Conservation (phyloP, 1,139 yeast genomes). For the Kluyveromyces marxianus region DNA sequence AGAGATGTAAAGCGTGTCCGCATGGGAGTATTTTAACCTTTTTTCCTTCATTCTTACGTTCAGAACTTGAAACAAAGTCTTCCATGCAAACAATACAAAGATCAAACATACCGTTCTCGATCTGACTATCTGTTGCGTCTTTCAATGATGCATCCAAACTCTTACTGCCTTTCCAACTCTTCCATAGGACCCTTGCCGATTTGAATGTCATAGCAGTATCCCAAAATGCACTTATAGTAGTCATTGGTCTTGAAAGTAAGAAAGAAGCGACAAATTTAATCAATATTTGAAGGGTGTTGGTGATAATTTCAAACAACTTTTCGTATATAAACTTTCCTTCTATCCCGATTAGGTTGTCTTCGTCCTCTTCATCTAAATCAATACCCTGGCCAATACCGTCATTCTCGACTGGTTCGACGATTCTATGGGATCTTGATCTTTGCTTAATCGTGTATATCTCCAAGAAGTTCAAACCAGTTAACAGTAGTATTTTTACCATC, state of each 20-base stretch:
- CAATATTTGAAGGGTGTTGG: constrained; percentile 38
- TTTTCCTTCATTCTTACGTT: constrained; percentile 10
- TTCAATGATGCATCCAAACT: constrained; percentile 59
- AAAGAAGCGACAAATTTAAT: constrained; percentile 48
- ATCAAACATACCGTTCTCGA: constrained; percentile 49
- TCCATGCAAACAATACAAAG: constrained; percentile 35
- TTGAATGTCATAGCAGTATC: constrained; percentile 44
- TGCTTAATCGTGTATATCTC: constrained; percentile 38
- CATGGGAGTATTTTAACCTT: constrained; percentile 72
- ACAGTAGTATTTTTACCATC: constrained; percentile 30
- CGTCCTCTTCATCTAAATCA: constrained; percentile 15
- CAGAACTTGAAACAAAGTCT: constrained; percentile 17
- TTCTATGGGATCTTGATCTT: not conserved
- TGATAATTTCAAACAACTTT: constrained; percentile 49
- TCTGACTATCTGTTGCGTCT: constrained; percentile 53
- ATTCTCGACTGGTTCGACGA: not conserved
- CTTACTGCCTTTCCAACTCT: constrained; percentile 54
- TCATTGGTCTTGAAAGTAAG: constrained; percentile 52
- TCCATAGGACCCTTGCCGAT: constrained; percentile 45
- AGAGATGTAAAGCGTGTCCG: constrained; percentile 82
- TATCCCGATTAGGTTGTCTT: constrained; percentile 41
- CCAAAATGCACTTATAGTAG: constrained; percentile 59
- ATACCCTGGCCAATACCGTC: not conserved
- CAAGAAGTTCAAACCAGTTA: constrained; percentile 43
- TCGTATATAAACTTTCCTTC: constrained; percentile 59